A percentile compares a stretch with the other conserved stretches of the same genome.
These are phyloP conservation scores for Aspergillus ustus DNA, from an alignment of 2,329 filamentous ascomycete species.

Conservation along the genomic window DNA sequence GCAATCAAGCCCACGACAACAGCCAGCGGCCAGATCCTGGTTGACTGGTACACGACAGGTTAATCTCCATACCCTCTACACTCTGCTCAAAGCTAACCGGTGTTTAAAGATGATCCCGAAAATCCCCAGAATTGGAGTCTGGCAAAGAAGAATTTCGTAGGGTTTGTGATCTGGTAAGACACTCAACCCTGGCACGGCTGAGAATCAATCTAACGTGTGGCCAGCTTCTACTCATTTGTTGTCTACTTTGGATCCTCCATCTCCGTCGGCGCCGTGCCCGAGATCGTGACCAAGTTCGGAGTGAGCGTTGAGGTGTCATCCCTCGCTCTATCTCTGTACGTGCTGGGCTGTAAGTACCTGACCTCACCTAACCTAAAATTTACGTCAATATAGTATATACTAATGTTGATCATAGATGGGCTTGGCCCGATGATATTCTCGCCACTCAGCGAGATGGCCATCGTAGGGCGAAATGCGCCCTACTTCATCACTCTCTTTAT, in stretches of 20 bases:
- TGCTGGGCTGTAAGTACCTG: neutral
- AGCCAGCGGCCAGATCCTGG: neutral
- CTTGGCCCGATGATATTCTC: constrained; percentile 1
- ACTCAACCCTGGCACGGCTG: no score
- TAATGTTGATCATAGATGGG: neutral
- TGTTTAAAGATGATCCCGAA: neutral
- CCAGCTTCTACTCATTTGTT: constrained; percentile 2
- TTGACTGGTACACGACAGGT: neutral
- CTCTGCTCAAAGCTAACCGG: no score
- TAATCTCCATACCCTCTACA: no score
- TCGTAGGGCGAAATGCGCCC: neutral
- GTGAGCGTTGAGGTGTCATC: neutral
- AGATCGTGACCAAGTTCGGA: neutral
- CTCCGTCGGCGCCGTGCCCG: neutral
- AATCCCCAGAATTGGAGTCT: constrained; percentile 1
- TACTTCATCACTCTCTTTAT: neutral
- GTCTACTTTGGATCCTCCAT: constrained; percentile 1
- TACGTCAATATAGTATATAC: neutral
- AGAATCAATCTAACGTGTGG: neutral
- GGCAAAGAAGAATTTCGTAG: neutral
- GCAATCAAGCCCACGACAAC: neutral
- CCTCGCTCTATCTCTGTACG: neutral
- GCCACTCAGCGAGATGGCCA: neutral
- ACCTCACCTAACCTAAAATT: neutral
- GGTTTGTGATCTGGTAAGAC: neutral